phyloP scores from a whole-genome alignment of 1,284 basidiomycete genomes.

The Moesziomyces globuligerus region DNA sequence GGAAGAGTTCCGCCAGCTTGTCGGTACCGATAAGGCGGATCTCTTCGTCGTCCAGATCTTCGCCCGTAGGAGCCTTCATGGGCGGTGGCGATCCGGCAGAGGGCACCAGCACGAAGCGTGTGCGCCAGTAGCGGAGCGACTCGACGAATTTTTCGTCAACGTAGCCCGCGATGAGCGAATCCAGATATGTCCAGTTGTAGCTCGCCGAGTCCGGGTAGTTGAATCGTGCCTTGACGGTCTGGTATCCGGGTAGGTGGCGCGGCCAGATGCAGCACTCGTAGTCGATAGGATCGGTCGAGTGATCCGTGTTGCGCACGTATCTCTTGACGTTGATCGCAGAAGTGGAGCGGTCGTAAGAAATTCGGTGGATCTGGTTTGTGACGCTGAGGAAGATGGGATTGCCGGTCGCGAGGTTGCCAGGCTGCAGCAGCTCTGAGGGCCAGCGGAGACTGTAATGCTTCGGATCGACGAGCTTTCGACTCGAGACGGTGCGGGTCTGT shows the following conservation, averaged over 20 bases:
- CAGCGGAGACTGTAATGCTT: constrained; percentile 55
- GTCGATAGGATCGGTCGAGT: constrained; percentile 74
- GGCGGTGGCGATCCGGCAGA: constrained; percentile 77
- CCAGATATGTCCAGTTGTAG: constrained; percentile 68
- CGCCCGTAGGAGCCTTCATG: constrained; percentile 62
- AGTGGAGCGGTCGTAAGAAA: constrained; percentile 80
- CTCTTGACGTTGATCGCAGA: constrained; percentile 87
- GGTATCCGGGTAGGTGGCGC: constrained; percentile 85
- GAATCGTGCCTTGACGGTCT: constrained; percentile 81
- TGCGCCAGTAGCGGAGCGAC: constrained; percentile 80
- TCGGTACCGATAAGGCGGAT: constrained; percentile 87
- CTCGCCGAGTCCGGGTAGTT: constrained; percentile 78
- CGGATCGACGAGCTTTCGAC: constrained; percentile 42
- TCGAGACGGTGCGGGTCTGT: constrained; percentile 30
- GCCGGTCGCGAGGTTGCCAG: constrained; percentile 62
- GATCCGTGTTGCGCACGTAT: constrained; percentile 80
- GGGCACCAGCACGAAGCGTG: constrained; percentile 92
- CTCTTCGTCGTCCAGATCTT: constrained; percentile 78
- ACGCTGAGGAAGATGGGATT: constrained; percentile 87
- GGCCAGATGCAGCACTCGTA: constrained; percentile 95
- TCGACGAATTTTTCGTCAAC: constrained; percentile 62
- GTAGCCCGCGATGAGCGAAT: constrained; percentile 68
- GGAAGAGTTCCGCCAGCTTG: constrained; percentile 86
- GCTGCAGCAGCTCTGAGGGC: constrained; percentile 64
- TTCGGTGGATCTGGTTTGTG: constrained; percentile 92